Evolutionary conservation across 106 monocot genomes (phyloP).

Genomic region (Acorus gramineus): DNA sequence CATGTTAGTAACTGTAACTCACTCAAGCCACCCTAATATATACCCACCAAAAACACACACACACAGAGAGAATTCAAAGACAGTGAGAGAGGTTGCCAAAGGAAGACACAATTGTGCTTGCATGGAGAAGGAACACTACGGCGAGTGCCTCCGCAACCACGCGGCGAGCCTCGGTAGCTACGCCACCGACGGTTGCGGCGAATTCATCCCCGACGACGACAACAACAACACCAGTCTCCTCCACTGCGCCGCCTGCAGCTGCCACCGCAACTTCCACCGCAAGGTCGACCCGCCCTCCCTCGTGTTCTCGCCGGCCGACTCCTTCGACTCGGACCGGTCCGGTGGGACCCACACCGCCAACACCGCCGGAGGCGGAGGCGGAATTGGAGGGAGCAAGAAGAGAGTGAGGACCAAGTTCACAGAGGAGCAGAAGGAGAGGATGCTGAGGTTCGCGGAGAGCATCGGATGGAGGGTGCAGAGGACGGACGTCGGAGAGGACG

Average conservation of each 20-base stretch:
- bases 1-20: no score
- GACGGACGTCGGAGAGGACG: slow-evolving; percentile 15
- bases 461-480: slow-evolving; percentile 33
- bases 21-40: no score
- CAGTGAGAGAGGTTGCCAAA: slow-evolving; percentile 3
- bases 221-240: slow-evolving; percentile 3
- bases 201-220: slow-evolving; percentile 38
- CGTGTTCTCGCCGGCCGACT: background rate
- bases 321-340: background rate
- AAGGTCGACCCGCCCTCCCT: slow-evolving; percentile 9
- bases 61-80: background rate
- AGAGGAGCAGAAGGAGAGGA: slow-evolving; percentile 52
- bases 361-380: background rate
- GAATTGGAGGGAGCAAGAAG: slow-evolving; percentile 9
- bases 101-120: background rate
- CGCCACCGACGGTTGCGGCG: slow-evolving; percentile 61
- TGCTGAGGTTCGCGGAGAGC: slow-evolving; percentile 52
- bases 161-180: slow-evolving; percentile 57
- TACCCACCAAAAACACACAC: background rate
- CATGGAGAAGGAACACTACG: slow-evolving; percentile 21
- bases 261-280: slow-evolving; percentile 80
- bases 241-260: slow-evolving; percentile 48
- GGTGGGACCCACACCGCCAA: background rate
- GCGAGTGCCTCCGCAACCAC: slow-evolving; percentile 70
- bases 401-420: slow-evolving; percentile 52